Evolutionary conservation across 306 rosid genomes (phyloP), one percentile per base, ranked within the genome.

Genomic region (Trichosanthes cucumerina): DNA sequence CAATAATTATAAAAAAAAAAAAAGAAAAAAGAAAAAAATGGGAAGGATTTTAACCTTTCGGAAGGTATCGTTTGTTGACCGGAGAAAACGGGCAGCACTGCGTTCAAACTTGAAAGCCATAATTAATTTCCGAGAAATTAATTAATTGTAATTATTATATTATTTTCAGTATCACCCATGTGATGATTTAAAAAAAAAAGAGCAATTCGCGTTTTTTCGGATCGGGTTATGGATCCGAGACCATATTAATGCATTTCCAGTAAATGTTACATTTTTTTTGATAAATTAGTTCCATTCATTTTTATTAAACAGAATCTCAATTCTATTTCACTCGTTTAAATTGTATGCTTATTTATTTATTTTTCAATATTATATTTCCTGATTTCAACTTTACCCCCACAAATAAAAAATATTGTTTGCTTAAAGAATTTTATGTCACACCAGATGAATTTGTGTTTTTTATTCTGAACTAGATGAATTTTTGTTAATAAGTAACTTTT

Each of bases 171-270:
- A 72, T 72, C 52, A 23, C 18, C 76, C 75, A 43, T 44, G 76
- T 70, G 76, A 70, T 44, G 33, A 23, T 70, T 70, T 70, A 43
- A 7, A 71, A 72, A 2, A 19, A 24, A 26, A 6, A 3, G 14
- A 72, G 59, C 43, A 71, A 2, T 46, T 71, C 38, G 33, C 59
- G 77, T 47, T 72, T 6, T 72, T 43, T 6, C 77, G 59, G 77
- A 72, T 72, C 77, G 77, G 77, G 77, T 15, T 72, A 72, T 72
- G 41, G 58, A 72, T 72, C 53, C 77, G 24, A 72, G 77, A 72
- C n/a, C 59, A 31, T 72, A 47, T 24, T 72, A 46, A 72, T 72
- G 24, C 23, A 70, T 70, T 70, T 70, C 36, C 76, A 44, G 7
- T 70, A 23, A 26, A 31, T 24, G 4, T 60, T 28, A 28, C 28